Base-by-base conservation (phyloP, 805 yeast genomes). In the Yamadazyma takamatsuzukensis region DNA sequence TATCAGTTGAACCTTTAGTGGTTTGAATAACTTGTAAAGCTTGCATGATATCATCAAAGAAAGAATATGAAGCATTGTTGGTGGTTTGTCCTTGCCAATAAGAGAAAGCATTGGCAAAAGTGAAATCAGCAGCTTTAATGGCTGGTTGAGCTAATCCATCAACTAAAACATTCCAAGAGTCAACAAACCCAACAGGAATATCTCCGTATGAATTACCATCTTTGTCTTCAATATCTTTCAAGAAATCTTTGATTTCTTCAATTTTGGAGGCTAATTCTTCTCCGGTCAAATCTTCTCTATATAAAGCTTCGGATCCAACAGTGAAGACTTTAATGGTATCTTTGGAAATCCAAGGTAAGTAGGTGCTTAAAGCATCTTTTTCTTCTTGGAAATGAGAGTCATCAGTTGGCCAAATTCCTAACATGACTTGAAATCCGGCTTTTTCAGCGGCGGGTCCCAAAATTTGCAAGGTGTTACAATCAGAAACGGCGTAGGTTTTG, bases 21-120 rank as follows among this genome's bases (percentile, higher is more conserved):
- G 86, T 70, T 74, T 90, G 96, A 52, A 90, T 78, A 41, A 72
- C 70, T 70, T 87, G 95, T 60, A 90, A 69, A 46, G 97, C 96
- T 74, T 90, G 97, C 96, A 89, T 88, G 61, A 90, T 86, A 61
- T 90, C 97, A 59, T 89, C 97, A 47, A 87, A 76, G 82, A 89
- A 90, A 2, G 96, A 87, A 74, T 77, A 85, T 12, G 95, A 78
- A 17, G 96, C 76, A 61, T 89, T 89, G 30, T 61, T 54, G 75
- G 73, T 74, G 47, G 87, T 74, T 70, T 88, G 97, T 27, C 97
- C 97, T 71, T 90, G 97, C 97, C 97, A 90, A 80, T 89, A 90
- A 6, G 97, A 85, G 76, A 90, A 90, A 31, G 96, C 97, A 58
- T 90, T 90, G 53, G 96, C 95, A 59, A 81, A 83, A 41, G 88